Percentiles rank a stretch among this genome's conserved stretches.
Evolutionary conservation across 345 rosid genomes (phyloP).

Genomic region (Citrus unshiu): DNA sequence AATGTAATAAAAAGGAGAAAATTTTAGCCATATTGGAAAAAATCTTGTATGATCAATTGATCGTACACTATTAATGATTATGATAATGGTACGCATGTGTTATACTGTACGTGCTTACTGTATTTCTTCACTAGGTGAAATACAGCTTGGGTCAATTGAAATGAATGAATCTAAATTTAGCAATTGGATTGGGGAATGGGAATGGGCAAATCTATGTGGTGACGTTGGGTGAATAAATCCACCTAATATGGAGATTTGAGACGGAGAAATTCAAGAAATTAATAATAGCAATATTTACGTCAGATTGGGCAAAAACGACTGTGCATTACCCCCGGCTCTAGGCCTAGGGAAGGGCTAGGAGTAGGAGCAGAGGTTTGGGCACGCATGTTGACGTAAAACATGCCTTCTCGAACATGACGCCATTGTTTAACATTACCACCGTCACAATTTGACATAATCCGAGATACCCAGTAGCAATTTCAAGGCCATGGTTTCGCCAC

Average conservation of each 20-base stretch:
- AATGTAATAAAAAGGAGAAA: no score
- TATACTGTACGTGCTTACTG: no score
- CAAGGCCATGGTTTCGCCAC: neutral
- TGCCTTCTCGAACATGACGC: conserved; percentile 4
- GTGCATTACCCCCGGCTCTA: neutral
- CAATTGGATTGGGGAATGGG: neutral
- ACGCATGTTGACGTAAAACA: conserved; percentile 20
- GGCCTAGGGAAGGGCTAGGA: no score
- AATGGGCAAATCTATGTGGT: neutral
- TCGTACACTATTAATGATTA: no score
- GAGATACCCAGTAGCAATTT: neutral
- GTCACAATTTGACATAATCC: neutral
- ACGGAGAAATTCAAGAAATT: neutral
- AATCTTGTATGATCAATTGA: no score
- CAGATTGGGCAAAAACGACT: neutral
- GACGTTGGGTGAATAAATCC: neutral
- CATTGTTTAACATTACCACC: neutral
- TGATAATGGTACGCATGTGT: no score
- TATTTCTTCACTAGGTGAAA: no score
- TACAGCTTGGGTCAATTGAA: neutral
- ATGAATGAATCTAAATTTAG: neutral
- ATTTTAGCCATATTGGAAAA: no score
- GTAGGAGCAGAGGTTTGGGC: neutral
- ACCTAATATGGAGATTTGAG: neutral
- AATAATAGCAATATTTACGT: neutral